Evolutionary conservation across 176 grass and related monocot species (phyloP).

Genomic region (Carex pumila): DNA sequence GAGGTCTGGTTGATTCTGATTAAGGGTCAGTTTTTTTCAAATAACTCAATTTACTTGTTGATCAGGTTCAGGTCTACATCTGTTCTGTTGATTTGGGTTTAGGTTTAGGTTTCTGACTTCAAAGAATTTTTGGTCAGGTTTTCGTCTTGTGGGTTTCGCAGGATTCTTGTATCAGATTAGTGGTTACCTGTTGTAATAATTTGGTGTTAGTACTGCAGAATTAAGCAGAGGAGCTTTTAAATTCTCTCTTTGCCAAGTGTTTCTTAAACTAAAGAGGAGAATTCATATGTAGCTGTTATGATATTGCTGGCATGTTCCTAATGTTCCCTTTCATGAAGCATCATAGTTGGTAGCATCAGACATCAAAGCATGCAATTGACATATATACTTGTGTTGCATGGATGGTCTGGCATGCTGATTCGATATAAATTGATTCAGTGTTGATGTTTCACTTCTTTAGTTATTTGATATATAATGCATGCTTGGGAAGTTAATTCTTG

Average conservation of each 20-base stretch:
- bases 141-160: not conserved
- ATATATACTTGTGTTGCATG: not conserved
- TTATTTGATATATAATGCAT: not conserved
- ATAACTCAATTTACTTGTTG: not conserved
- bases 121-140: not conserved
- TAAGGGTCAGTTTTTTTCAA: not conserved
- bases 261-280: not conserved
- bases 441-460: not conserved
- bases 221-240: not conserved
- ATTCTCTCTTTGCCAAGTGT: not conserved
- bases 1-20: not conserved
- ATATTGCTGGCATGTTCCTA: not conserved
- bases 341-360: not conserved
- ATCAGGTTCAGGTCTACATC: not conserved
- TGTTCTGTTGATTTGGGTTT: not conserved
- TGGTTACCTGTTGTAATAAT: not conserved
- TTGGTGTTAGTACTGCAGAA: not conserved
- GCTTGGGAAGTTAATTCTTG: not conserved
- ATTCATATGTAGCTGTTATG: not conserved
- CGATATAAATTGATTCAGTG: not conserved
- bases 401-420: not conserved
- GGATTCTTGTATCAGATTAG: not conserved
- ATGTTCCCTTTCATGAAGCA: not conserved
- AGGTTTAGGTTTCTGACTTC: not conserved
- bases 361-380: not conserved